phyloP scores from a whole-genome alignment of 139 green algal genomes.

The Klebsormidium nitens region DNA sequence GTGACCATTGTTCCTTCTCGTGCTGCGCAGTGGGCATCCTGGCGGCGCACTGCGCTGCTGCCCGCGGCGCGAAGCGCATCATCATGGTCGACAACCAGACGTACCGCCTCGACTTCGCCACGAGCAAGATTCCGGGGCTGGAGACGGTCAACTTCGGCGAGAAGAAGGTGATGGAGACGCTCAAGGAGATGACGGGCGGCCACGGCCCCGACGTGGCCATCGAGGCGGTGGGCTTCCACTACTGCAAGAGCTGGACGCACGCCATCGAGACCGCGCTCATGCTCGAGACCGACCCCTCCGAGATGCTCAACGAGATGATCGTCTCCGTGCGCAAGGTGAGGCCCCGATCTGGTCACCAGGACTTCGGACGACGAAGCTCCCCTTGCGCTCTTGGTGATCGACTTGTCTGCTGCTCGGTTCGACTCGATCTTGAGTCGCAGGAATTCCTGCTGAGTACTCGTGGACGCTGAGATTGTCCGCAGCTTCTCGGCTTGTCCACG shows the following conservation, averaged over 20 bases:
- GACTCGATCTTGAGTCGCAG: too few species aligned
- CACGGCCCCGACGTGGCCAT: conserved; percentile 62
- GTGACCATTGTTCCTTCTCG: neutral
- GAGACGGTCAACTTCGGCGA: neutral
- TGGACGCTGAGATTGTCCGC: too few species aligned
- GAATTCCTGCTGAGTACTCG: too few species aligned
- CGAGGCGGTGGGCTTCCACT: conserved; percentile 70
- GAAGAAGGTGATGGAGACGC: conserved; percentile 46
- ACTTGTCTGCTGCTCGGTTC: too few species aligned
- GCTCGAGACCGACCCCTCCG: conserved; percentile 64
- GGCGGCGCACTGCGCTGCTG: conserved; percentile 54
- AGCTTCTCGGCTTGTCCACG: too few species aligned
- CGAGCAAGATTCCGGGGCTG: neutral
- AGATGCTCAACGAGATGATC: conserved; percentile 75
- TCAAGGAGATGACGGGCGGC: conserved; percentile 42
- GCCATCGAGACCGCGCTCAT: conserved; percentile 48
- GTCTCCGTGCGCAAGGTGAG: conserved; percentile 46
- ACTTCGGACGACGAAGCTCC: neutral
- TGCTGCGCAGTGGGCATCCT: conserved; percentile 59
- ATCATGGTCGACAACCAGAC: neutral
- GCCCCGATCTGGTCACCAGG: neutral
- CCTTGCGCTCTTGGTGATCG: too few species aligned
- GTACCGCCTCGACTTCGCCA: neutral
- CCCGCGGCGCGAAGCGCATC: conserved; percentile 40
- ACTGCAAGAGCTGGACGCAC: conserved; percentile 48